Base-by-base conservation (phyloP, 148 eudicot genomes). In the Gaultheria prostrata region DNA sequence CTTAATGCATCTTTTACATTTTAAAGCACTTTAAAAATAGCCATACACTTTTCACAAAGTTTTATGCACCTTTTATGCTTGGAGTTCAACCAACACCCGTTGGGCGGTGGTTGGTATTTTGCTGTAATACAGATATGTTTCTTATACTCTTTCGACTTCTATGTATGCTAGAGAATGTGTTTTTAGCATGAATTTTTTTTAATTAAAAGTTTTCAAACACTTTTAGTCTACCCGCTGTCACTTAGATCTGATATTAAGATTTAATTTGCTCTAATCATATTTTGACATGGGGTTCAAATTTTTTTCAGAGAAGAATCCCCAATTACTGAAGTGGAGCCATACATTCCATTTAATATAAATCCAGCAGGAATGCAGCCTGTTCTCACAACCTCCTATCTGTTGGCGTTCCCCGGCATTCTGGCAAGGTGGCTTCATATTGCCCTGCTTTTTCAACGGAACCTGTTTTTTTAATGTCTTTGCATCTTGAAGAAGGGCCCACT, bases 301-400 rank as follows among this genome's bases (percentile, higher is more conserved):
- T 39, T 78, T 81, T 86, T 75, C 94, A 97, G 99, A 89, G 89
- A 90, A 75, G 94, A 87, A 85, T 91, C 98, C 21, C 95, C 94
- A 10, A 54, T 94, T 70, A 92, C 95, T 24, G 99, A 94, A 88
- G 99, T 97, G 84, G 99, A 97, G 91, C 98, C 98, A 48, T 97
- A 93, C 81, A 93, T 97, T 80, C 99, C 99, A 2, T 97, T 97
- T 88, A 94, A 97, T 88, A 94, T 97, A 80, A 97, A 97, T 87
- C 99, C 98, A 83, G 86, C 99, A 1, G 99, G 99, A 89, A 97
- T 97, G 99, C 99, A 97, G 88, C 99, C 99, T 79, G 87, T 97
- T 84, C 94, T 97, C 72, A 91, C 95, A 51, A 93, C 99, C 69
- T 77, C 97, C 30, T 94, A 97, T 90, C 93, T 94, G 76, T 87